Evolutionary conservation across 805 yeast species (phyloP).

Genomic region (Starmerella potacharoeniae): DNA sequence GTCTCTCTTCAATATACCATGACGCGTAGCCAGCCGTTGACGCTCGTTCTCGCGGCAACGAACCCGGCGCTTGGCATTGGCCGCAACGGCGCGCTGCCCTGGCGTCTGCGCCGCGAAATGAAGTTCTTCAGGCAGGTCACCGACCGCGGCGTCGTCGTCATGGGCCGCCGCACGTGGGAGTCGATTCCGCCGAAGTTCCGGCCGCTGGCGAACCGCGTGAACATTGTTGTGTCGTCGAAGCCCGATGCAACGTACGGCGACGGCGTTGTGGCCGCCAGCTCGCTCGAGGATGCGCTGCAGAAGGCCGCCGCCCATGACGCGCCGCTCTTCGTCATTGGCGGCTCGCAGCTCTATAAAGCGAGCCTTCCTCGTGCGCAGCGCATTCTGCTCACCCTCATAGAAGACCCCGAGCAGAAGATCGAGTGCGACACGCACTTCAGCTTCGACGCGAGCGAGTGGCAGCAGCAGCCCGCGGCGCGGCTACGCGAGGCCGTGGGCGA

Average conservation of each 20-base stretch:
- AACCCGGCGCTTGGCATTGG: constrained; percentile 80
- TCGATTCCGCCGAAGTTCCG: constrained; percentile 76
- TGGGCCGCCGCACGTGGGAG: constrained; percentile 97
- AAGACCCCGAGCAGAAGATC: constrained; percentile 27
- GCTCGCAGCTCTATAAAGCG: constrained; percentile 71
- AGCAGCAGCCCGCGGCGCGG: constrained; percentile 27
- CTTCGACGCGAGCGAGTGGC: constrained; percentile 22
- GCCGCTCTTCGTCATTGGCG: constrained; percentile 65
- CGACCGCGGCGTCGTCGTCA: constrained; percentile 46
- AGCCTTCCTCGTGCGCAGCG: constrained; percentile 41
- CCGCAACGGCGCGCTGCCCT: constrained; percentile 65
- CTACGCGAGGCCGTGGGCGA: constrained; percentile 34
- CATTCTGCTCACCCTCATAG: constrained; percentile 63
- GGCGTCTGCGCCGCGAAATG: constrained; percentile 80
- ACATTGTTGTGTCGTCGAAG: constrained; percentile 59
- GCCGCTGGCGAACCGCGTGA: constrained; percentile 66
- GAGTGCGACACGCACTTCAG: constrained; percentile 65
- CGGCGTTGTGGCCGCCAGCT: constrained; percentile 31
- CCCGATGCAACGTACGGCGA: constrained; percentile 17
- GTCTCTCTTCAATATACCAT: neutral
- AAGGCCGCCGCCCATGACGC: constrained; percentile 8
- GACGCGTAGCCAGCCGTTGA: constrained; percentile 25
- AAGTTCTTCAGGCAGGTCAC: constrained; percentile 73
- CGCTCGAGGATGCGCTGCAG: constrained; percentile 36
- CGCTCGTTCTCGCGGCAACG: constrained; percentile 77